Percentiles rank a stretch among this genome's conserved stretches.
Evolutionary conservation across 73 alveolate genomes (phyloP).

Genomic region (Durusdinium trenchii): DNA sequence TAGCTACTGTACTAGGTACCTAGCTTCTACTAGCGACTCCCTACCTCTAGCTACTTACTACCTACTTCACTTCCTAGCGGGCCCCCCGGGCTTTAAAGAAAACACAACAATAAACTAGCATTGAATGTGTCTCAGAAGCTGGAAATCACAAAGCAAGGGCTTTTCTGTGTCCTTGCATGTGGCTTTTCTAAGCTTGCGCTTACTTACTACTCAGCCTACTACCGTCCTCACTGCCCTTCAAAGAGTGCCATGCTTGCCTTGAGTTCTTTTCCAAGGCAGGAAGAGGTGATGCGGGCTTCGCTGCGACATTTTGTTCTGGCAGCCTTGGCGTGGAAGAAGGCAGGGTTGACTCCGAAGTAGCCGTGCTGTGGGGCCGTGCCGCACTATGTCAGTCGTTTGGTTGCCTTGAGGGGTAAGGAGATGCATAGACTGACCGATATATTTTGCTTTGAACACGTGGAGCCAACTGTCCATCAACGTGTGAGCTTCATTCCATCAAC

Average conservation of each 20-base stretch:
- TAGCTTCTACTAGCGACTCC: background rate
- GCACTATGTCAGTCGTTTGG: background rate
- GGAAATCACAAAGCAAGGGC: background rate
- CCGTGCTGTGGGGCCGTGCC: background rate
- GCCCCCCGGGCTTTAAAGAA: too few relatives aligned
- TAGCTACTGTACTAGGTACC: too few relatives aligned
- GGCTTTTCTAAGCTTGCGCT: background rate
- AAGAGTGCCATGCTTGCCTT: too few relatives aligned
- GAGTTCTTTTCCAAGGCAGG: constrained; percentile 86
- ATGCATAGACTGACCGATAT: background rate
- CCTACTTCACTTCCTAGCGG: background rate
- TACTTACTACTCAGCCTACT: too few relatives aligned
- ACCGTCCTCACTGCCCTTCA: too few relatives aligned
- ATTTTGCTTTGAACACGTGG: background rate
- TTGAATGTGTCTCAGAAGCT: too few relatives aligned
- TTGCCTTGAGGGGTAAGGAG: background rate
- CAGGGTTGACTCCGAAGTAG: background rate
- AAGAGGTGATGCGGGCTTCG: constrained; percentile 58
- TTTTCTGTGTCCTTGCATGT: background rate
- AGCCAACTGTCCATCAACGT: background rate
- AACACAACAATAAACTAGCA: background rate
- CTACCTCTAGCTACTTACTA: background rate
- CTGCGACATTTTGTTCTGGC: constrained; percentile 38
- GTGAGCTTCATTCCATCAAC: constrained; percentile 7
- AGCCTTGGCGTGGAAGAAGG: constrained; percentile 76